Base-by-base conservation (phyloP, 257 asterid genomes). In the Scutellaria minor region DNA sequence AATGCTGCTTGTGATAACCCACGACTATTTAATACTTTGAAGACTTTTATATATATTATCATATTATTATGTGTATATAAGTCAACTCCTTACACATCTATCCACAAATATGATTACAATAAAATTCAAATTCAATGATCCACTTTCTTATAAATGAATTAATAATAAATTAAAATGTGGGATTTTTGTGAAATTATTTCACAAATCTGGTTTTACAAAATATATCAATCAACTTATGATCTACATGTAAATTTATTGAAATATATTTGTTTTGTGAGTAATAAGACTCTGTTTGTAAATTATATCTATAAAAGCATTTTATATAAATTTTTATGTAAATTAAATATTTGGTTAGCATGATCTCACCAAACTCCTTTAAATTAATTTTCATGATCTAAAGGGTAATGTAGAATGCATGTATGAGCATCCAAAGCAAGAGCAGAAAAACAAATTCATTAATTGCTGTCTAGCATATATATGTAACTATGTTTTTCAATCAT, bases 51-150 rank as follows among this genome's bases (percentile, higher is more conserved):
- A 31, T 31, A 31, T 31, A 4, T 3, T 31, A 31, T 31, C 5
- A 31, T 31, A 2, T 31, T 2, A 31, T 40, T 6, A 39, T n/a
- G n/a, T 50, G 15, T 53, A 27, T 10, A 13, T 3, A 58, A 58
- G 68, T 71, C 75, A 71, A 71, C 75, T 45, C 9, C 64, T 12
- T 54, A 54, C 52, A 54, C 20, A 11, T 53, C 37, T 31, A 31
- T 42, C 20, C 41, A 53, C 40, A 14, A n/a, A 68, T 18, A 52
- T 6, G 10, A 39, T 41, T 22, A 7, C 14, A 5, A 44, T 5
- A 39, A 37, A 14, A 13, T 9, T 37, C 40, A 68, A 18, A 68
- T 54, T 4, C 45, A 41, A 37, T 18, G 14, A 9, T 14, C 18
- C 24, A 8, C 5, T 44, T 6, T 55, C 6, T 27, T 11, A 20